A percentile compares a stretch with the other conserved stretches of the same genome.
Evolutionary conservation across 108 stramenopile genomes (phyloP).

Genomic region (Conticribra weissflogii): DNA sequence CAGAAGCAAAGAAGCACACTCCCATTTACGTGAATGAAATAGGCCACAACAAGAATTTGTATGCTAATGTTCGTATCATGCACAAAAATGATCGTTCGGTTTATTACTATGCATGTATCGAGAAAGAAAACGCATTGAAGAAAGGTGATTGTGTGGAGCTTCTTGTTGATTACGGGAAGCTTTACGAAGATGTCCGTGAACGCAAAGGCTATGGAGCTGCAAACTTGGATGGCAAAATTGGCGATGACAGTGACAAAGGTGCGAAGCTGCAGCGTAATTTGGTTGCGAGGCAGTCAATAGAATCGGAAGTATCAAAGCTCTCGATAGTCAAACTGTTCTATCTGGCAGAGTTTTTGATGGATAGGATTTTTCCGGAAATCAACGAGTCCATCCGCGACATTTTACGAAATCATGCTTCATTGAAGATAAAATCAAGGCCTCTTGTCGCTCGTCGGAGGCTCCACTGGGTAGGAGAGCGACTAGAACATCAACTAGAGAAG

Average conservation of each 20-base stretch:
- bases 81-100: constrained; percentile 52
- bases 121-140: constrained; percentile 50
- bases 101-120: constrained; percentile 56
- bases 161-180: constrained; percentile 60
- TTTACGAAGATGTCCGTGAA: constrained; percentile 69
- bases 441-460: constrained; percentile 32
- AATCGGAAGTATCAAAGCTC: constrained; percentile 42
- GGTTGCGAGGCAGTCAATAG: constrained; percentile 49
- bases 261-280: constrained; percentile 55
- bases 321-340: constrained; percentile 17
- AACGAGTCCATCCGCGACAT: constrained; percentile 4
- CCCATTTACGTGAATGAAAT: constrained; percentile 85
- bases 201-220: constrained; percentile 75
- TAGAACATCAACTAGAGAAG: constrained; percentile 16
- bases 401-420: background rate
- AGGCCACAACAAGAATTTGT: constrained; percentile 48
- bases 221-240: constrained; percentile 36
- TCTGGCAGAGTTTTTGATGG: constrained; percentile 31
- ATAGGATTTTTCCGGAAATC: constrained; percentile 21
- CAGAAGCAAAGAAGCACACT: constrained; percentile 46
- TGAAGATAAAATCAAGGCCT: background rate
- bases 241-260: constrained; percentile 47
- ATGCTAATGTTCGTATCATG: constrained; percentile 56
- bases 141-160: constrained; percentile 69
- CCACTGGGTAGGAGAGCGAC: constrained; percentile 25